Percentiles rank a stretch among this genome's conserved stretches.
Evolutionary conservation across 768 basidiomycete genomes (phyloP).

Genomic region (Suillus americanus): DNA sequence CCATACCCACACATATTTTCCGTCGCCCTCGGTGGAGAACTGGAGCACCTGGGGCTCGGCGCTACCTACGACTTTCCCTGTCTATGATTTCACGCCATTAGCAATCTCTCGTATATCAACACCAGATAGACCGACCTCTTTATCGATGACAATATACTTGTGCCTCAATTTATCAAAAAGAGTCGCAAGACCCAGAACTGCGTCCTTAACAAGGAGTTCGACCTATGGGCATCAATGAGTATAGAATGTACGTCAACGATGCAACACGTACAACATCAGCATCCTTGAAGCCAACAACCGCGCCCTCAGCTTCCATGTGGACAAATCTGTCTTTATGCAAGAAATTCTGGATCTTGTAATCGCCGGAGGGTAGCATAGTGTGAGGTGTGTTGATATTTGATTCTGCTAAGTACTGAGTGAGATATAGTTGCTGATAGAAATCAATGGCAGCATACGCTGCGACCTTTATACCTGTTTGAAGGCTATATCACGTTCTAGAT

Average conservation of each 20-base stretch:
- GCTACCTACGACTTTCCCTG: not conserved
- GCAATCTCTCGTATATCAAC: not conserved
- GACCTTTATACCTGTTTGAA: not conserved
- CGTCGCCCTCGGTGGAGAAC: not conserved
- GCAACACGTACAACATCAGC: not conserved
- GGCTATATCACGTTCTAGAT: not conserved
- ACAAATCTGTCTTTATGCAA: not conserved
- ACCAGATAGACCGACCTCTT: not conserved
- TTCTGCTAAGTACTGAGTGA: not conserved
- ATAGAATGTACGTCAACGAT: not conserved
- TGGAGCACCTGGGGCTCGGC: not conserved
- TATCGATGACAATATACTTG: not conserved
- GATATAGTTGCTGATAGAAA: not conserved
- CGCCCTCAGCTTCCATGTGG: not conserved
- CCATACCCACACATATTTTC: not conserved
- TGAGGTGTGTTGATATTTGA: not conserved
- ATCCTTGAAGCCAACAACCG: not conserved
- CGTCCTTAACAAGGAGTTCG: too few species aligned
- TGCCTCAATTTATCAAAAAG: not conserved
- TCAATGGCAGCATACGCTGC: not conserved
- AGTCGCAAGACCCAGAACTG: not conserved
- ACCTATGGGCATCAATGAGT: not conserved
- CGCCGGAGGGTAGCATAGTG: not conserved
- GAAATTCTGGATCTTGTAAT: not conserved
- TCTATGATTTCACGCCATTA: not conserved